These are phyloP conservation scores for Cladosporium sp. DNA, from an alignment of 2,329 filamentous ascomycete species.

Conservation along the genomic window DNA sequence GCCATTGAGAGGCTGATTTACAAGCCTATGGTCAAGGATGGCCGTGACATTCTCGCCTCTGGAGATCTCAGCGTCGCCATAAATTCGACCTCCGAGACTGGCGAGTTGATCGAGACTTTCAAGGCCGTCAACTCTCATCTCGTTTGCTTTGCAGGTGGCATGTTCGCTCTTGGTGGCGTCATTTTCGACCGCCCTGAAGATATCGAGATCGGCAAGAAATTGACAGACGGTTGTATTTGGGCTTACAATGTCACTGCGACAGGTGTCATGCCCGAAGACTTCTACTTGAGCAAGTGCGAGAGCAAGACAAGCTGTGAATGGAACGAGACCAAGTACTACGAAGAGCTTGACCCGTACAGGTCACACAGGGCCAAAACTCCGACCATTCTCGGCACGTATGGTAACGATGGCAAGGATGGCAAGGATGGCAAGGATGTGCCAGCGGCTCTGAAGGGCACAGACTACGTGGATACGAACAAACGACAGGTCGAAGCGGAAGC, in stretches of 20 bases:
- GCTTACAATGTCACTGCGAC: constrained; percentile 51
- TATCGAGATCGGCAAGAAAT: constrained; percentile 49
- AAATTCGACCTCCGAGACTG: constrained; percentile 43
- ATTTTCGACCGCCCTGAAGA: constrained; percentile 54
- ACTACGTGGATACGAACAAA: constrained; percentile 10
- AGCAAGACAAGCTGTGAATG: constrained; percentile 43
- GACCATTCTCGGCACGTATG: not conserved
- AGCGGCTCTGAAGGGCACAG: constrained; percentile 1
- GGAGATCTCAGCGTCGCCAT: constrained; percentile 52
- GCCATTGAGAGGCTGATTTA: constrained; percentile 74
- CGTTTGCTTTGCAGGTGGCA: constrained; percentile 56
- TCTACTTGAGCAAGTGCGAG: constrained; percentile 47
- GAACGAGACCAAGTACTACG: constrained; percentile 46
- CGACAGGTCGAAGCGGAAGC: constrained; percentile 3
- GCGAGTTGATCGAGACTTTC: constrained; percentile 37
- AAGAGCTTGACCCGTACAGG: constrained; percentile 39
- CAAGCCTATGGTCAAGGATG: constrained; percentile 69
- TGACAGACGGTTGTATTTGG: constrained; percentile 59
- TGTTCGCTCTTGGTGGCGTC: constrained; percentile 55
- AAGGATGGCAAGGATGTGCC: not conserved
- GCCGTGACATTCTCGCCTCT: constrained; percentile 71
- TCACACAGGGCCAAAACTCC: constrained; percentile 15
- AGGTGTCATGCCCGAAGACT: constrained; percentile 57
- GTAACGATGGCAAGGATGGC: not conserved
- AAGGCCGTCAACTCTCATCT: constrained; percentile 52